Percentiles rank a stretch among this genome's conserved stretches.
Conservation (phyloP, 1,139 yeast species). For the Nakaseomyces uthaithaninus region DNA sequence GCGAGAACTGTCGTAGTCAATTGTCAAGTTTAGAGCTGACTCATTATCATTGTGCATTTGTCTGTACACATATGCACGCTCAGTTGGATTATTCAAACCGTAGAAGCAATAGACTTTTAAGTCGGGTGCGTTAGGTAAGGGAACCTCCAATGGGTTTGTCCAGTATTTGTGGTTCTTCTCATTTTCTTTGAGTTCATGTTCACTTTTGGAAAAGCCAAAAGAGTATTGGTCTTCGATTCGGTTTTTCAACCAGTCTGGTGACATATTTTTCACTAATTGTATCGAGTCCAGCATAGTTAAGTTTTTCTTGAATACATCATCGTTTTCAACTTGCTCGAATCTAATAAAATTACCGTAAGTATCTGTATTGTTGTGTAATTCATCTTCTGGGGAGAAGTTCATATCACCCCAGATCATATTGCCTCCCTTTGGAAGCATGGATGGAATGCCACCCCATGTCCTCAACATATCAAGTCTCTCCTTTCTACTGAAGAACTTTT, state of each 20-base stretch:
- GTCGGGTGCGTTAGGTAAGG: conserved; percentile 88
- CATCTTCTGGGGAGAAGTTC: conserved; percentile 47
- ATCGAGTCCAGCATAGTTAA: conserved; percentile 61
- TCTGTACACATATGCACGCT: conserved; percentile 78
- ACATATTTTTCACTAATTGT: conserved; percentile 50
- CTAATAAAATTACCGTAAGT: conserved; percentile 70
- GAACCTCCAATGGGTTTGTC: conserved; percentile 87
- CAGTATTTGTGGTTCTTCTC: conserved; percentile 69
- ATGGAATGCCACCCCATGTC: conserved; percentile 87
- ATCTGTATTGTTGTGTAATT: conserved; percentile 29
- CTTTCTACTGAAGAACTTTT: conserved; percentile 80
- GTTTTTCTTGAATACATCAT: conserved; percentile 42
- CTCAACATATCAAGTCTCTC: conserved; percentile 82
- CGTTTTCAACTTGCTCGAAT: conserved; percentile 39
- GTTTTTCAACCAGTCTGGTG: conserved; percentile 70
- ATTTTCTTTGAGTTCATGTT: conserved; percentile 51
- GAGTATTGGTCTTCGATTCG: conserved; percentile 68
- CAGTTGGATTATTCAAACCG: conserved; percentile 94
- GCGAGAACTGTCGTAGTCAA: conserved; percentile 47
- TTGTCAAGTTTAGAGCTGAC: conserved; percentile 54
- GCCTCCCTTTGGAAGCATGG: conserved; percentile 97
- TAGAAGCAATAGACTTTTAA: conserved; percentile 84
- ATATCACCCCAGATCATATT: conserved; percentile 76
- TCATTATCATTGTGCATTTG: conserved; percentile 44
- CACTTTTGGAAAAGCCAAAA: conserved; percentile 59